Base-by-base conservation (phyloP, 164 flowering plant species). In the Vitis riparia region DNA sequence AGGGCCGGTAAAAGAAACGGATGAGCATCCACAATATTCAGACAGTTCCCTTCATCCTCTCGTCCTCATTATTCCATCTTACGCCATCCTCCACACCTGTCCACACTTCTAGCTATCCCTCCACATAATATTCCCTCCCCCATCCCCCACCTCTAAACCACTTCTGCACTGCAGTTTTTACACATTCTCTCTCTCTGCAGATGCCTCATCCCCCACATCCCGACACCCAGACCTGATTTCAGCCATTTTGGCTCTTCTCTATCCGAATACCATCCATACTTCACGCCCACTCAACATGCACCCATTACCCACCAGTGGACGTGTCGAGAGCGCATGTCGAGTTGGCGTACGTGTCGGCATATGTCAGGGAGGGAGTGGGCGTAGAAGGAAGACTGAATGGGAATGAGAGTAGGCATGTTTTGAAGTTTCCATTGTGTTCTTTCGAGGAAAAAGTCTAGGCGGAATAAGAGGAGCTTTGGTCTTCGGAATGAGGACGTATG, bases 121-220 rank as follows among this genome's bases (percentile, higher is more conserved):
- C 49, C 68, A 66, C 27, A 67, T 70, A 72, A 67, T 72, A 72
- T 72, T 66, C 60, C 66, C n/a, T n/a, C 69, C 48, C 44, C 27
- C 27, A 23, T 37, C 44, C 44, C 44, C 7, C 7, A 3, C 44
- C 27, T 2, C 27, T 0, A 37, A 37, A 5, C 44, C 44, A 23
- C 44, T 37, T 37, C 44, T 37, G 5, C 44, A 23, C 44, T 37
- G 7, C 44, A 2, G 37, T 6, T 37, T 60, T 52, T 66, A 66
- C 60, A 66, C 75, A 56, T 62, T 10, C 70, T 52, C 60, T 14
- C 52, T 63, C 53, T 51, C 60, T 30, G 60, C 7, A 32, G 15
- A 53, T 53, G 16, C 3, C 11, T 1, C 5, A 53, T 9, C n/a
- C 56, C 10, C 49, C 59, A 16, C 51, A 32, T 62, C n/a, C 58